These are phyloP conservation scores for Cytospora schulzeri DNA, from an alignment of 2,329 filamentous ascomycete species.

Conservation along the genomic window DNA sequence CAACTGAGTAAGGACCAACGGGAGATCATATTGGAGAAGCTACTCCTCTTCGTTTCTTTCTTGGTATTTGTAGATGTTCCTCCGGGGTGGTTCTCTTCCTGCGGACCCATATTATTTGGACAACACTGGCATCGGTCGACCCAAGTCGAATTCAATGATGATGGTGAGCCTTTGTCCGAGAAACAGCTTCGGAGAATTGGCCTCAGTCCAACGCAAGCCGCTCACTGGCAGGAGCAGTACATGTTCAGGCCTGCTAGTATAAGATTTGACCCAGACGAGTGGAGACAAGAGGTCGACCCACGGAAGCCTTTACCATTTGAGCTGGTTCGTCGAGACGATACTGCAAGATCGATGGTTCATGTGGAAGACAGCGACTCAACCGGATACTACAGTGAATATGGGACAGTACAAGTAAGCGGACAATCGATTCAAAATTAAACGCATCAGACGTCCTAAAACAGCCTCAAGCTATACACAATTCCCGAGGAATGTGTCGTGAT, in stretches of 20 bases:
- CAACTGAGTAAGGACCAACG: conserved; percentile 10
- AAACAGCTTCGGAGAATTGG: conserved; percentile 1
- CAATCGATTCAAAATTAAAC: neutral
- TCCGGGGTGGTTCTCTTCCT: conserved; percentile 4
- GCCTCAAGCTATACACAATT: conserved; percentile 9
- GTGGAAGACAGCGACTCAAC: conserved; percentile 5
- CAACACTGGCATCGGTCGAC: neutral
- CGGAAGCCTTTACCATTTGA: conserved; percentile 12
- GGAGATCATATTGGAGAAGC: neutral
- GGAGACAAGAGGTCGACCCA: conserved; percentile 20
- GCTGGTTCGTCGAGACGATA: neutral
- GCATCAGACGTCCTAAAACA: neutral
- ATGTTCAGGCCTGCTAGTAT: conserved; percentile 22
- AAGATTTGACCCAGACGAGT: conserved; percentile 14
- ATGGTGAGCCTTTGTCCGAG: neutral
- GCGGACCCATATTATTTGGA: conserved; percentile 1
- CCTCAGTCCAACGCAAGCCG: conserved; percentile 7
- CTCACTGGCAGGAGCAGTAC: conserved; percentile 17
- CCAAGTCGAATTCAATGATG: conserved; percentile 7
- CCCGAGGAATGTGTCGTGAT: conserved; percentile 13
- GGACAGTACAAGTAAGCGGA: conserved; percentile 16
- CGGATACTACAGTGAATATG: neutral
- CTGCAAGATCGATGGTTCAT: neutral
- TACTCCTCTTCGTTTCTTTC: conserved; percentile 23
- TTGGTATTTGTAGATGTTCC: conserved; percentile 7